phyloP scores from a whole-genome alignment of 1,139 yeast genomes.

The Saccharomyces hybrid region DNA sequence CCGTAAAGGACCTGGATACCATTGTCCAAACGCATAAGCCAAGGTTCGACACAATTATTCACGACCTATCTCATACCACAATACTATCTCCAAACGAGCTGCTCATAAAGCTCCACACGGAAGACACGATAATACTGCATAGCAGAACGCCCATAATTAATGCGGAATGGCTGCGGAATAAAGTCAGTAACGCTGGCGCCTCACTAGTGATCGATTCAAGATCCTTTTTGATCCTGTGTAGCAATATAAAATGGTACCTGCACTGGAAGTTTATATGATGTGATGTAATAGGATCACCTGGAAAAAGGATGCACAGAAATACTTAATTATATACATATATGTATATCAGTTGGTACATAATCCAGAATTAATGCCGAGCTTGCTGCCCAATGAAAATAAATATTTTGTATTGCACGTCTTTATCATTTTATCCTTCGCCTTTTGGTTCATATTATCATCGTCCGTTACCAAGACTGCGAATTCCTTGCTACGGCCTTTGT shows the following conservation, averaged over 20 bases:
- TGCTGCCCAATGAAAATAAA: conserved; percentile 29
- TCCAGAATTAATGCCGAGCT: conserved; percentile 2
- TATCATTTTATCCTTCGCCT: no score
- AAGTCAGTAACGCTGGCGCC: not conserved
- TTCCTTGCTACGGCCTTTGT: no score
- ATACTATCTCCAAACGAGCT: not conserved
- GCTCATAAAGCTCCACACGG: not conserved
- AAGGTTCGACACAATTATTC: not conserved
- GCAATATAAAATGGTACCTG: conserved; percentile 9
- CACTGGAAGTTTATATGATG: conserved; percentile 10
- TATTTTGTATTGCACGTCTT: conserved; percentile 21
- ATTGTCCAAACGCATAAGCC: not conserved
- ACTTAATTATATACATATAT: not conserved
- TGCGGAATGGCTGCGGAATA: not conserved
- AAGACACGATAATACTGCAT: not conserved
- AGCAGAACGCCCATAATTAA: conserved; percentile 1
- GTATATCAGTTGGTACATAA: conserved; percentile 2
- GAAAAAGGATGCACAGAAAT: no score
- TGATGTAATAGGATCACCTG: not conserved
- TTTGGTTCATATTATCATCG: no score
- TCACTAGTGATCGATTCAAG: not conserved
- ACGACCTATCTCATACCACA: not conserved
- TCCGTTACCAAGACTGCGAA: no score
- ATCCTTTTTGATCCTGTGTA: not conserved
- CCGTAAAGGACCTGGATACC: not conserved